A percentile compares a stretch with the other conserved stretches of the same genome.
Evolutionary conservation across 108 stramenopile genomes (phyloP).

Genomic region (Cyclotella choctawhatcheeana): DNA sequence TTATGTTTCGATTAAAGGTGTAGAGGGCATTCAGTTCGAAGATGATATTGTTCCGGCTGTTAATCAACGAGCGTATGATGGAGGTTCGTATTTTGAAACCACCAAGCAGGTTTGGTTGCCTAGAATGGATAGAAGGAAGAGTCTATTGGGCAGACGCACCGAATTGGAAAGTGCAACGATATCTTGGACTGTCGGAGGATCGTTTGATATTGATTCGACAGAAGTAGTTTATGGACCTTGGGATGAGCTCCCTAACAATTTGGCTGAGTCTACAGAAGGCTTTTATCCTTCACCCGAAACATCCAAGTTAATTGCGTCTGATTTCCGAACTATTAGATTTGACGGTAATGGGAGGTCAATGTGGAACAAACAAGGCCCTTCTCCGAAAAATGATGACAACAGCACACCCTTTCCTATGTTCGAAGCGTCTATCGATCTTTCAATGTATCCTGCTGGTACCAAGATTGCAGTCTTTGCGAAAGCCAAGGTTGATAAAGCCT

Average conservation of each 20-base stretch:
- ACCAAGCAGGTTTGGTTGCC: conserved; percentile 43
- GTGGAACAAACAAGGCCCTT: conserved; percentile 51
- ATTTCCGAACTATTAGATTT: not conserved
- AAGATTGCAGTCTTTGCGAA: conserved; percentile 47
- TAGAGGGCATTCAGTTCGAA: conserved; percentile 39
- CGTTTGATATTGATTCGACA: conserved; percentile 63
- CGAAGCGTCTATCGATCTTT: conserved; percentile 36
- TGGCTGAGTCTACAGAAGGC: conserved; percentile 31
- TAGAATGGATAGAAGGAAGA: not conserved
- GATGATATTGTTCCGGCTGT: conserved; percentile 46
- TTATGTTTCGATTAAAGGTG: conserved; percentile 61
- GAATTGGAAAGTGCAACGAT: conserved; percentile 32
- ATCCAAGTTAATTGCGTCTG: conserved; percentile 11
- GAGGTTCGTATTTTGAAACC: conserved; percentile 33
- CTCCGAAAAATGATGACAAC: conserved; percentile 16
- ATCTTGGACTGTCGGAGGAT: conserved; percentile 75
- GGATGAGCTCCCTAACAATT: conserved; percentile 37
- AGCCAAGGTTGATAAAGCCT: conserved; percentile 56
- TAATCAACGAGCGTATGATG: conserved; percentile 31
- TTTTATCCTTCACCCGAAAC: conserved; percentile 30
- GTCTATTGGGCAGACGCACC: not conserved
- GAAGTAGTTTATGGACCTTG: conserved; percentile 47
- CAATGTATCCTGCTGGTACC: conserved; percentile 23
- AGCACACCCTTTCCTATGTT: conserved; percentile 36
- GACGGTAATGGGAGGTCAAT: conserved; percentile 22